Base-by-base conservation (phyloP, 2,329 filamentous ascomycete genomes). In the Colletotrichum zoysiae region DNA sequence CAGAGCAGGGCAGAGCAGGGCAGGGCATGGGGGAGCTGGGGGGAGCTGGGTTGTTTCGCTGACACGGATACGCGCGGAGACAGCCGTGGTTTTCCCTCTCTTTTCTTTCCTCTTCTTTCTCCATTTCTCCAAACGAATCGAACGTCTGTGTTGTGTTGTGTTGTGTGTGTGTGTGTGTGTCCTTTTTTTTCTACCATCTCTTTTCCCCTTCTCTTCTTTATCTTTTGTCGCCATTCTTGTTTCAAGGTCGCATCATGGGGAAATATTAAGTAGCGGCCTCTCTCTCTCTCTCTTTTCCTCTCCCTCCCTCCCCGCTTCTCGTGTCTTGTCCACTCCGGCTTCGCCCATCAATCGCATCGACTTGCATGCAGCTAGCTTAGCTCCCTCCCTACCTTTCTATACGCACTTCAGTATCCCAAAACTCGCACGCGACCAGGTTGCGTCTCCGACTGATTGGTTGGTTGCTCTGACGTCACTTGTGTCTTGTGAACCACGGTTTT, bases 11-110 rank as follows among this genome's bases (percentile, higher is more conserved):
- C 58, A 26, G 42, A 2, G 18, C n/a, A n/a, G n/a, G n/a, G n/a
- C n/a, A n/a, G n/a, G n/a, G n/a, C n/a, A n/a, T n/a, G n/a, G 46
- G n/a, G 46, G 4, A 26, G 44, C 23, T 42, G 35, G 56, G 33
- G n/a, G 46, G 4, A 26, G 44, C 23, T 42, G 35, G 56, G 33
- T n/a, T n/a, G n/a, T n/a, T 38, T 55, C 38, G 40, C 33, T 51
- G 60, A 42, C 60, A 51, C 60, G 35, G 55, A 35, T 62, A n/a
- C 9, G 35, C 59, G 23, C 60, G 46, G 60, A 38, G 46, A 62
- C 60, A 26, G 42, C 46, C 46, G 46, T 46, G 20, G 26, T 62
- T 30, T 23, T n/a, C 23, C 50, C 26, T 38, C 30, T 26, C 9
- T n/a, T 26, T 62, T 50, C 14, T 53, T 55, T 40, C 14, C 2